Percentiles rank a stretch among this genome's conserved stretches.
Conservation (phyloP, 768 basidiomycete genomes). For the Phylloporus sp. region DNA sequence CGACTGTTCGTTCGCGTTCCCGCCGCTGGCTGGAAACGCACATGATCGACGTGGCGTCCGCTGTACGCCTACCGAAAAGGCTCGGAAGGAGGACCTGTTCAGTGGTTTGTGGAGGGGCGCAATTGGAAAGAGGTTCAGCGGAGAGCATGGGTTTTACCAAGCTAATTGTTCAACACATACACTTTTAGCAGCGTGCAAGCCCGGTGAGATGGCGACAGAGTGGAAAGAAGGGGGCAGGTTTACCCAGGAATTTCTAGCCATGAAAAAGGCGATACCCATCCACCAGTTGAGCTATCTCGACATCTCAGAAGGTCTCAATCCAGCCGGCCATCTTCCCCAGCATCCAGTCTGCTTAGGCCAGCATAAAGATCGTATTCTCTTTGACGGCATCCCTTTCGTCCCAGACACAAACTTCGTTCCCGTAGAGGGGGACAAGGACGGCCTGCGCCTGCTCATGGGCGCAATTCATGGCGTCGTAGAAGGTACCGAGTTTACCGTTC, state of each 20-base stretch:
- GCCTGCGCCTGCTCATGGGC: conserved; percentile 51
- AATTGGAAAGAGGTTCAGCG: conserved; percentile 32
- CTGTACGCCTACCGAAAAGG: conserved; percentile 57
- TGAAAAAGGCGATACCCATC: conserved; percentile 42
- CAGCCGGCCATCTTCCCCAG: conserved; percentile 36
- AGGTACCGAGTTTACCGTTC: conserved; percentile 58
- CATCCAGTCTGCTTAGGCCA: conserved; percentile 47
- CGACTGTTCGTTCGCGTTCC: conserved; percentile 56
- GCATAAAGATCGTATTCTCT: conserved; percentile 46
- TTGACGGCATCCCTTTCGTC: conserved; percentile 52
- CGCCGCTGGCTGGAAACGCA: conserved; percentile 35
- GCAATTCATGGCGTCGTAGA: conserved; percentile 59
- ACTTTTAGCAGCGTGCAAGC: conserved; percentile 52
- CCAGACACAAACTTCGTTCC: conserved; percentile 45
- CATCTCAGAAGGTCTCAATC: conserved; percentile 41
- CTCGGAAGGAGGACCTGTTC: conserved; percentile 50
- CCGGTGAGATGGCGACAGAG: conserved; percentile 53
- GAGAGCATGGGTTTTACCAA: conserved; percentile 43
- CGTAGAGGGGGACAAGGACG: conserved; percentile 36
- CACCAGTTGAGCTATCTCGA: conserved; percentile 49
- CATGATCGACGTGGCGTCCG: conserved; percentile 47
- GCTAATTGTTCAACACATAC: conserved; percentile 40
- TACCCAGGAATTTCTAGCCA: conserved; percentile 50
- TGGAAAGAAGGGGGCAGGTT: conserved; percentile 60
- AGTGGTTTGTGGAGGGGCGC: conserved; percentile 51